Evolutionary conservation across 2,329 filamentous ascomycete genomes (phyloP).

Genomic region (Daldinia sp.): DNA sequence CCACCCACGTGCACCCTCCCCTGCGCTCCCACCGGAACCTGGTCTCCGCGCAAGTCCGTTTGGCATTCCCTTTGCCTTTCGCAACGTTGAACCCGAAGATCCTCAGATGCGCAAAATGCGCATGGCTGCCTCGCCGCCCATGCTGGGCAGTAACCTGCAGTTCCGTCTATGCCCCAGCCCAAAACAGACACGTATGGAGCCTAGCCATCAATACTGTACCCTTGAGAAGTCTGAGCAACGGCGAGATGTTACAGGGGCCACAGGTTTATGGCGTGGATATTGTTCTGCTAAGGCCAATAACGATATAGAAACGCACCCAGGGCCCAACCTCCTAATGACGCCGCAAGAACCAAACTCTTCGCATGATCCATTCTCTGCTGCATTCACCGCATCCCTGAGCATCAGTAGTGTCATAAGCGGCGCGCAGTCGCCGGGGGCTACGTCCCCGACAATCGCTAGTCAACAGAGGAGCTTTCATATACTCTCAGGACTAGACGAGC

Average conservation of each 20-base stretch:
- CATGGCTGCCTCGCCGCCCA: conserved; percentile 77
- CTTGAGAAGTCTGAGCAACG: conserved; percentile 59
- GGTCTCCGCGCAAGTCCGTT: conserved; percentile 57
- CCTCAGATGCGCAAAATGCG: conserved; percentile 61
- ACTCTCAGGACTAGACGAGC: conserved; percentile 65
- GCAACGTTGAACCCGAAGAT: conserved; percentile 55
- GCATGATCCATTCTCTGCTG: conserved; percentile 58
- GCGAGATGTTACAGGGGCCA: conserved; percentile 67
- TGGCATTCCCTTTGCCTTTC: conserved; percentile 59
- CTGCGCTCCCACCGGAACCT: conserved; percentile 52
- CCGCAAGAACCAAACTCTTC: conserved; percentile 59
- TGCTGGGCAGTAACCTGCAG: conserved; percentile 84
- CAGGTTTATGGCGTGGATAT: conserved; percentile 83
- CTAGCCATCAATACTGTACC: conserved; percentile 71
- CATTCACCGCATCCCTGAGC: conserved; percentile 55
- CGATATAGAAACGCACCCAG: conserved; percentile 58
- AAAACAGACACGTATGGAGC: conserved; percentile 85
- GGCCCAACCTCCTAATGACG: conserved; percentile 64
- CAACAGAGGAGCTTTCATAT: conserved; percentile 60
- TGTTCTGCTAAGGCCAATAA: conserved; percentile 61
- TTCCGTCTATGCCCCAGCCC: conserved; percentile 88
- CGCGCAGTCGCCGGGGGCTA: conserved; percentile 50
- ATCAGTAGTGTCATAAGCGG: conserved; percentile 62
- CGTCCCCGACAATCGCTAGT: conserved; percentile 42
- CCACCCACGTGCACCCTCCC: conserved; percentile 43